Evolutionary conservation across 31 red algal species (phyloP).

Genomic region (Asparagopsis taxiformis): DNA sequence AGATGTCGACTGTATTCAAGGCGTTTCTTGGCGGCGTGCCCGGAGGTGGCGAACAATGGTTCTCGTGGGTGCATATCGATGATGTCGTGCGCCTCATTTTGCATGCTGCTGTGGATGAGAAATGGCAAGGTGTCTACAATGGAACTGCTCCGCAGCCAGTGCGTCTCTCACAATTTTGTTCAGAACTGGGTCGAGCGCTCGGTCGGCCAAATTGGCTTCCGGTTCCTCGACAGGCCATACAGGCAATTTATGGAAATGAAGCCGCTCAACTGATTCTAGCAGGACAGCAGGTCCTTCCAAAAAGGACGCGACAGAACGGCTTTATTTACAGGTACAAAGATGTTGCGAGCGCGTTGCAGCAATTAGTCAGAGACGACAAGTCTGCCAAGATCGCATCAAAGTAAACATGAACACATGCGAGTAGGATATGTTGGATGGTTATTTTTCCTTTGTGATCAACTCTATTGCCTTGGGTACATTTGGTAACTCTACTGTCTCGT

Average conservation of each 20-base stretch:
- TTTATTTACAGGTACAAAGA: conserved; percentile 56
- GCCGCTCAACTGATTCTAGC: conserved; percentile 73
- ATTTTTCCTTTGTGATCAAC: conserved; percentile 16
- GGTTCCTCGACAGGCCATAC: conserved; percentile 62
- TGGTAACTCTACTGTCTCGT: conserved; percentile 46
- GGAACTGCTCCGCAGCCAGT: conserved; percentile 80
- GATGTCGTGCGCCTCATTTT: conserved; percentile 76
- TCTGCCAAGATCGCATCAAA: background rate
- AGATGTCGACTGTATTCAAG: conserved; percentile 69
- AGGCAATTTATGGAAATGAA: conserved; percentile 62
- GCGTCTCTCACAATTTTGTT: conserved; percentile 72
- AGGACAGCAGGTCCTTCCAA: conserved; percentile 85
- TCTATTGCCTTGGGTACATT: conserved; percentile 62
- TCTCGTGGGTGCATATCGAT: conserved; percentile 90
- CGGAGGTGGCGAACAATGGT: conserved; percentile 84
- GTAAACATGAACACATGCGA: background rate
- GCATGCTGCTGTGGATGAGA: conserved; percentile 27
- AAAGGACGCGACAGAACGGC: conserved; percentile 34
- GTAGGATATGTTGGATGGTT: conserved; percentile 1
- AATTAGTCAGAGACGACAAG: conserved; percentile 8
- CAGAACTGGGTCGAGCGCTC: conserved; percentile 55
- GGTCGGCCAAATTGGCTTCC: conserved; percentile 92
- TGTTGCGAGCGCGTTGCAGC: conserved; percentile 22
- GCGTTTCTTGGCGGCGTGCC: conserved; percentile 84
- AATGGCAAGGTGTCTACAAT: conserved; percentile 80